Evolutionary conservation across 495 filamentous ascomycete species (phyloP), one percentile per base, ranked within the genome.

Genomic region (Penicillium samsonianum): DNA sequence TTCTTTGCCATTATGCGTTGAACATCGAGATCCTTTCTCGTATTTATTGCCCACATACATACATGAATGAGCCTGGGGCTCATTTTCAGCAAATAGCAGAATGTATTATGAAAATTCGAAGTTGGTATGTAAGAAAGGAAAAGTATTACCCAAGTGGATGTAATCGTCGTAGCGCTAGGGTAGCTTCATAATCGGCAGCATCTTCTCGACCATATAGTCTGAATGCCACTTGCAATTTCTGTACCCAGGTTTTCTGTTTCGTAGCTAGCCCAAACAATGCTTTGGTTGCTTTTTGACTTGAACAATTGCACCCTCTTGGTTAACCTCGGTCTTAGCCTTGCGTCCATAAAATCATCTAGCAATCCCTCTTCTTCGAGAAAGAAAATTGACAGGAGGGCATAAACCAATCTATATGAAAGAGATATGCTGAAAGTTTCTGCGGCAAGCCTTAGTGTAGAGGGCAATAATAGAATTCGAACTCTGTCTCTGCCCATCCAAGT

Each of bases 51-150:
- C 59, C 31, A 65, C 55, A 63, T 72, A 73, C 60, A 68, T 65
- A 62, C 53, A 53, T 68, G 56, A 47, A 65, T 57, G 61, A 59
- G 64, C 65, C 55, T 33, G 33, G 61, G 20, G 58, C 64, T 64
- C 62, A 16, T 53, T 26, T 55, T 46, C 20, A 58, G 58, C 65
- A 65, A 67, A 70, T 70, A 67, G 30, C 62, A 65, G 53, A 67
- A 63, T 64, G 60, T 45, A 41, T 1, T 6, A 19, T 47, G 3
- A 33, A 23, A 26, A 1, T 6, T 8, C 14, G 26, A 16, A 19
- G 8, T 28, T 1, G 17, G 9, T 49, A 49, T 23, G 41, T 6
- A 5, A 12, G 19, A 43, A 26, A 46, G 12, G 23, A 4, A 26
- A 28, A 17, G 7, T 4, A n/a, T 17, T 9, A 17, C 8, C 22